Percentiles rank a stretch among this genome's conserved stretches.
Conservation (phyloP, 345 rosid genomes). For the Theobroma cacao region DNA sequence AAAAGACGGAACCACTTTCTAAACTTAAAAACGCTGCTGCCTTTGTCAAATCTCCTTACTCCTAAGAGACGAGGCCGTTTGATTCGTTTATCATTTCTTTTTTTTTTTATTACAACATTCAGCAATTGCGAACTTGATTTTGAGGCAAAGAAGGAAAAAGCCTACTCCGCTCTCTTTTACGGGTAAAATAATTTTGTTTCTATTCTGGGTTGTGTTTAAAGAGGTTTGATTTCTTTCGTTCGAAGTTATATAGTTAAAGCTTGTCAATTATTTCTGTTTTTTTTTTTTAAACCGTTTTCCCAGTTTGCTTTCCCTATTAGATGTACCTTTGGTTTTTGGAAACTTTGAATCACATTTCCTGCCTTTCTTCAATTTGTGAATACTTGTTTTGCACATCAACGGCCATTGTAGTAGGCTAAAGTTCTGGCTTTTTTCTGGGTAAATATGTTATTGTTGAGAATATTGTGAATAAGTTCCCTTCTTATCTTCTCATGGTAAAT, state of each 20-base stretch:
- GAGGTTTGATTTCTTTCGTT: background rate
- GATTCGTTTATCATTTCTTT: background rate
- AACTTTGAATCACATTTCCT: background rate
- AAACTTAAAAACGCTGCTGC: background rate
- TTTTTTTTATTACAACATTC: background rate
- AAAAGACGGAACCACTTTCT: too few relatives aligned
- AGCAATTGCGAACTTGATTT: background rate
- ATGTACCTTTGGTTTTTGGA: background rate
- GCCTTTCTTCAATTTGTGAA: background rate
- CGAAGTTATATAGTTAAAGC: background rate
- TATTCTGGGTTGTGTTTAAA: background rate
- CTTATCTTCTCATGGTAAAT: background rate
- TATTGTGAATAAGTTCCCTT: too few relatives aligned
- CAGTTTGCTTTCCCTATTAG: background rate
- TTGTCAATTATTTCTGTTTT: background rate
- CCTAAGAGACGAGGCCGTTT: too few relatives aligned
- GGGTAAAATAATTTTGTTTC: background rate
- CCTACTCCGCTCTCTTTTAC: background rate
- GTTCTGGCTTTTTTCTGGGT: conserved; percentile 3
- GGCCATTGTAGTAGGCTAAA: background rate
- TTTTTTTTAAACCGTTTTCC: background rate
- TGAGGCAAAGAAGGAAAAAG: background rate
- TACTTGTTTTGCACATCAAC: background rate
- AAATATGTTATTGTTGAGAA: background rate
- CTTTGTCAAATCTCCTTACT: background rate